Percentiles rank a stretch among this genome's conserved stretches.
These are phyloP conservation scores for Backusella circina DNA, from an alignment of 192 early-diverging fungal species.

Conservation along the genomic window DNA sequence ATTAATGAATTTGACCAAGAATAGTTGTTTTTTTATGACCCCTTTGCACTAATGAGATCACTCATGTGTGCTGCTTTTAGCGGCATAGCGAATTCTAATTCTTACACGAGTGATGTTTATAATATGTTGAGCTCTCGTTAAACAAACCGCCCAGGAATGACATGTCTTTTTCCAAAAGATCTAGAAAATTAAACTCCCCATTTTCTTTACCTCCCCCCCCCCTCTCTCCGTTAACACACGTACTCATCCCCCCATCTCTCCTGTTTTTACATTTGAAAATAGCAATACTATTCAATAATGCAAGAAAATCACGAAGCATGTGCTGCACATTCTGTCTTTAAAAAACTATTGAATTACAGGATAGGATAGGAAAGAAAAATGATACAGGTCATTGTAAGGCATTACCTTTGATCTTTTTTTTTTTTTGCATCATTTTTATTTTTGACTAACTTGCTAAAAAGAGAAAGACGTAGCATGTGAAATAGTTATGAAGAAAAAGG, in stretches of 20 bases:
- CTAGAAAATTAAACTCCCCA: background rate
- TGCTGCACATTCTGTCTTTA: background rate
- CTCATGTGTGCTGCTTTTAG: background rate
- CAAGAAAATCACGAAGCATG: background rate
- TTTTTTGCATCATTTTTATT: background rate
- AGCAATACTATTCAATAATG: background rate
- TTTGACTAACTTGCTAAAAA: background rate
- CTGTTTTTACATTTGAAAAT: background rate
- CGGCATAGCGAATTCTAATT: background rate
- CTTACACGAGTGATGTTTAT: background rate
- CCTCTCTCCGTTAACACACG: background rate
- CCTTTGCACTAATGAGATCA: background rate
- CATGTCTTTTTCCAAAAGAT: background rate
- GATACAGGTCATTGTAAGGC: background rate
- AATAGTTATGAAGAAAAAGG: background rate
- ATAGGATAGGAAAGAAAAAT: background rate
- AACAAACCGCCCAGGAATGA: background rate
- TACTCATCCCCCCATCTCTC: background rate
- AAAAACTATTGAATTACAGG: background rate
- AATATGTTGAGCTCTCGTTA: background rate
- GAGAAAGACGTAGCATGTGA: background rate
- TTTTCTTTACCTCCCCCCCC: background rate
- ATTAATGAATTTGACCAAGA: slow-evolving; percentile 2
- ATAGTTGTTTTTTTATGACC: background rate
- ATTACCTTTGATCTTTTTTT: background rate